phyloP scores from a whole-genome alignment of 495 filamentous ascomycete genomes.

The Alectoria sarmentosa region DNA sequence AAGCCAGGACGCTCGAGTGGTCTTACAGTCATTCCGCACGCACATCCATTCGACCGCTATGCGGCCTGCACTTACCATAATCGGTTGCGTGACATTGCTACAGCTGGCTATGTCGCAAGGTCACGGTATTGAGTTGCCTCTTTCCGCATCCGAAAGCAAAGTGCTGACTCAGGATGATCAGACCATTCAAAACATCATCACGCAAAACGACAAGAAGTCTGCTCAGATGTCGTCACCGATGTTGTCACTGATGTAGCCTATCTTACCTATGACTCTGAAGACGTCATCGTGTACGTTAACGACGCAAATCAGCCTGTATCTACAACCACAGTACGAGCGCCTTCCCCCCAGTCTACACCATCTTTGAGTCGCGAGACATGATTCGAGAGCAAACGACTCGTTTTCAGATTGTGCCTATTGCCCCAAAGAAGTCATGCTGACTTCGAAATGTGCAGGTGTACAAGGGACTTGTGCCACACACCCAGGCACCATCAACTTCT shows the following conservation, averaged over 20 bases:
- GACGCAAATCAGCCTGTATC: slow-evolving; percentile 49
- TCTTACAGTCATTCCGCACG: slow-evolving; percentile 15
- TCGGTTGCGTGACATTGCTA: slow-evolving; percentile 29
- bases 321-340: slow-evolving; percentile 28
- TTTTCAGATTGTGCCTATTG: too few species aligned
- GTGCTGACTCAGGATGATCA: background rate
- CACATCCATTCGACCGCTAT: slow-evolving; percentile 28
- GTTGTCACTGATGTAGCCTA: slow-evolving; percentile 31
- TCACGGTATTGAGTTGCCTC: slow-evolving; percentile 33
- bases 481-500: background rate
- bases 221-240: slow-evolving; percentile 13
- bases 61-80: slow-evolving; percentile 32
- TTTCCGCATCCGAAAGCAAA: background rate
- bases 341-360: slow-evolving; percentile 17
- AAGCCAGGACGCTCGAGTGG: background rate
- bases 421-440: background rate
- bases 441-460: background rate
- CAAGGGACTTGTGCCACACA: background rate
- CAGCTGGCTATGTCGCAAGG: slow-evolving; percentile 38
- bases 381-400: too few species aligned
- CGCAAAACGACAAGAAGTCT: slow-evolving; percentile 11
- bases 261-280: slow-evolving; percentile 34
- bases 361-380: background rate
- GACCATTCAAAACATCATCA: slow-evolving; percentile 16
- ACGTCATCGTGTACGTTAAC: slow-evolving; percentile 61